These are phyloP conservation scores for Ustanciosporium gigantosporum DNA, from an alignment of 1,284 basidiomycete genomes.

Conservation along the genomic window DNA sequence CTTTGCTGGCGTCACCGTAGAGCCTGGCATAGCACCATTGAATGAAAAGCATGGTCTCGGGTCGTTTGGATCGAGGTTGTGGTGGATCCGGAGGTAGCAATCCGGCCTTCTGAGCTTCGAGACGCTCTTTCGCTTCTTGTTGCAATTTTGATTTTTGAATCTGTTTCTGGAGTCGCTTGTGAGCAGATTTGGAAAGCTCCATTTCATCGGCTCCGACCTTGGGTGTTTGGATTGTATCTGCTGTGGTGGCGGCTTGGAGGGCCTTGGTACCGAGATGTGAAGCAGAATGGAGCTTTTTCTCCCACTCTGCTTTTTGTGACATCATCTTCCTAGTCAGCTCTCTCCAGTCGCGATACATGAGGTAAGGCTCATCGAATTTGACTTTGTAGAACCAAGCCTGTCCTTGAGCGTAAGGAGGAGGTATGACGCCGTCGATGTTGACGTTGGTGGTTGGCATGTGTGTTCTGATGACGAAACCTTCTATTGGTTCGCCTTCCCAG, in stretches of 20 bases:
- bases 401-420: constrained; percentile 64
- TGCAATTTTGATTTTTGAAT: constrained; percentile 3
- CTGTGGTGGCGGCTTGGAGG: background rate
- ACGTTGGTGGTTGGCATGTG: constrained; percentile 45
- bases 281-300: constrained; percentile 11
- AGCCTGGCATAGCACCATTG: constrained; percentile 54
- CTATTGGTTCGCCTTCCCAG: constrained; percentile 84
- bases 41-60: constrained; percentile 52
- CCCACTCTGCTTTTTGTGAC: constrained; percentile 37
- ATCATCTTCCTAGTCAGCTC: constrained; percentile 77
- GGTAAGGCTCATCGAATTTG: constrained; percentile 98
- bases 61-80: constrained; percentile 38
- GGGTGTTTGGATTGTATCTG: background rate
- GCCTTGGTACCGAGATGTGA: background rate
- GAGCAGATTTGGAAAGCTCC: constrained; percentile 14
- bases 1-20: constrained; percentile 63
- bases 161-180: constrained; percentile 21
- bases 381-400: constrained; percentile 98
- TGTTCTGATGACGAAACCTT: constrained; percentile 87
- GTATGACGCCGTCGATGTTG: constrained; percentile 19
- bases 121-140: background rate
- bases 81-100: constrained; percentile 31
- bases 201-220: background rate
- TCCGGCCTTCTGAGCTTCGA: constrained; percentile 17
- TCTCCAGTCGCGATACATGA: constrained; percentile 97